phyloP scores from a whole-genome alignment of 108 stramenopile species.

The Nitzschia sp. region DNA sequence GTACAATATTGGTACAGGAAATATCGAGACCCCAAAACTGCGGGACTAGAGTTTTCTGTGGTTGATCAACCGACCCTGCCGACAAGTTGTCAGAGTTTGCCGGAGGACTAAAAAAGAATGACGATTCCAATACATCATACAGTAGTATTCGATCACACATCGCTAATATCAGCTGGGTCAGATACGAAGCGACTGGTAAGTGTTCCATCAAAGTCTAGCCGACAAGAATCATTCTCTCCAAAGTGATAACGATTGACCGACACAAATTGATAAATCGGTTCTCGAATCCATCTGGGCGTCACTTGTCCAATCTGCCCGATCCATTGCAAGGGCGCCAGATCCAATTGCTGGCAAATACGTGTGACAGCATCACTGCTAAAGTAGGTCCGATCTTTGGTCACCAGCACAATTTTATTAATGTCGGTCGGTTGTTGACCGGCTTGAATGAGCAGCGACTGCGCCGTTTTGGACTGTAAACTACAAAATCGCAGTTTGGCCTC shows the following conservation, averaged over 20 bases:
- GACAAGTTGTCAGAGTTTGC: too few relatives aligned
- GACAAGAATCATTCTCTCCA: slow-evolving; percentile 58
- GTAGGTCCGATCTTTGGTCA: slow-evolving; percentile 13
- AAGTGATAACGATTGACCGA: slow-evolving; percentile 51
- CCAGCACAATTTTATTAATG: slow-evolving; percentile 14
- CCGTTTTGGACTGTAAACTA: slow-evolving; percentile 34
- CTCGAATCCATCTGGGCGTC: slow-evolving; percentile 52
- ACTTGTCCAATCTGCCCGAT: slow-evolving; percentile 24
- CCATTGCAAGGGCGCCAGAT: slow-evolving; percentile 5
- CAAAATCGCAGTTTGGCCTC: slow-evolving; percentile 39
- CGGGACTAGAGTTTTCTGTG: too few relatives aligned
- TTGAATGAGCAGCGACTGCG: slow-evolving; percentile 32
- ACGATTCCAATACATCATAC: too few relatives aligned
- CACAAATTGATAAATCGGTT: slow-evolving; percentile 53
- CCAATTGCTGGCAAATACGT: slow-evolving; percentile 17
- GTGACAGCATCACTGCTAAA: slow-evolving; percentile 32
- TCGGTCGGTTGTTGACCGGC: slow-evolving; percentile 26
- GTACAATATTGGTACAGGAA: too few relatives aligned
- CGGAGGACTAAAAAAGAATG: too few relatives aligned
- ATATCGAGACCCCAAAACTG: too few relatives aligned
- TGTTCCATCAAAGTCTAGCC: slow-evolving; percentile 53
- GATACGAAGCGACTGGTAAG: slow-evolving; percentile 35
- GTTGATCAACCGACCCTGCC: too few relatives aligned
- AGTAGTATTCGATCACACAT: too few relatives aligned
- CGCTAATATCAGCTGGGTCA: slow-evolving; percentile 21